Evolutionary conservation across 179 eudicot species (phyloP), one percentile per base, ranked within the genome.

Genomic region (Nepenthes alata): DNA sequence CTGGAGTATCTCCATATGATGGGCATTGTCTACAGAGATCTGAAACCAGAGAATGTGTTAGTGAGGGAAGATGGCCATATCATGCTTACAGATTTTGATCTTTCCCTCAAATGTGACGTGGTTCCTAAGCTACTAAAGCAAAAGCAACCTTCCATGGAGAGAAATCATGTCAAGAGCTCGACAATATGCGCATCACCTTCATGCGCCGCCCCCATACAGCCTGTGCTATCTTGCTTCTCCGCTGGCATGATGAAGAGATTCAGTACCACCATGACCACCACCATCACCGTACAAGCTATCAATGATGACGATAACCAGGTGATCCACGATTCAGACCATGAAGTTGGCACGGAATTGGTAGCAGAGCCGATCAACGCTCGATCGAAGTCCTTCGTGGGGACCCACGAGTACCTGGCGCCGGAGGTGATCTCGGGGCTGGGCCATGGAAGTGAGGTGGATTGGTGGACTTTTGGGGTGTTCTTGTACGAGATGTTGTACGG

Each of bases 401-500:
- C 96, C 48, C 96, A 88, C 54, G 95, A 87, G 81, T 87, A 87
- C 79, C 44, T 88, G 66, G 91, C 95, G 11, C 95, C 95, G 1
- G 96, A 88, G 77, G 93, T 88, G 60, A 78, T 88, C 25, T 81
- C 87, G 2, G 96, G 96, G 49, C 81, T 80, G 12, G 96, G 96
- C 4, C 96, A 88, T 2, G 96, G 96, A 12, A 77, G 89, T 36
- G 85, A 89, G 0, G 96, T 88, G 3, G 96, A 88, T 47, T 88
- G 96, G 96, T 88, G 96, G 96, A 88, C 96, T 0, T 79, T 83
- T 9, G 96, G 96, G 14, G 87, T 85, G 45, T 88, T 88, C 53
- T 61, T 88, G 37, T 88, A 83, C 36, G 96, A 88, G 67, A 71
- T 88, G 57, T 36, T 88, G 25, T 85, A 79, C 15, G 93, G 96